These are phyloP conservation scores for Neckera pumila DNA, from an alignment of 225 moss, liverwort and hornwort species.

Conservation along the genomic window DNA sequence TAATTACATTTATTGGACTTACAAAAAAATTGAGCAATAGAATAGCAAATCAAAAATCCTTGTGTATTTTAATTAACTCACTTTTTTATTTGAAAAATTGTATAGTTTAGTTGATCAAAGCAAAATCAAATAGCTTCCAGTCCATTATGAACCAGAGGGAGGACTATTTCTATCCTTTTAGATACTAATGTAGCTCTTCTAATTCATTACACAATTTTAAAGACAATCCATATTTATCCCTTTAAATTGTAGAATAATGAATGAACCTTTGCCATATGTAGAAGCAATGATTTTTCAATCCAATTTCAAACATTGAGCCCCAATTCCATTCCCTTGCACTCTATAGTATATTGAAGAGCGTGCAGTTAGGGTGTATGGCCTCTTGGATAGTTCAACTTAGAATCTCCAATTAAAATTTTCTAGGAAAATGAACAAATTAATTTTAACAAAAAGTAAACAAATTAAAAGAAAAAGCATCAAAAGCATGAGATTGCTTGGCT, in stretches of 20 bases:
- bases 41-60: no score
- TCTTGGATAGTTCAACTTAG: not conserved
- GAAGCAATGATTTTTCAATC: not conserved
- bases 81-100: no score
- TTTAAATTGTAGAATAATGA: not conserved
- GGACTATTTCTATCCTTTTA: not conserved
- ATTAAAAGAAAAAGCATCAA: no score
- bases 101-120: no score
- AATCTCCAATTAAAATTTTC: not conserved
- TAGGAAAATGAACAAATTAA: not conserved
- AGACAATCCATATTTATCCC: not conserved
- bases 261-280: not conserved
- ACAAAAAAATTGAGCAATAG: no score
- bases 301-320: not conserved
- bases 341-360: not conserved
- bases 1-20: no score
- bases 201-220: not conserved
- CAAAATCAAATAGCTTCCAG: no score
- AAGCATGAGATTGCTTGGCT: no score
- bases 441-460: no score
- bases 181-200: not conserved
- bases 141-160: no score
- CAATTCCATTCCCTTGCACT: not conserved
- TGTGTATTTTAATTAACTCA: no score
- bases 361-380: not conserved